A percentile compares a stretch with the other conserved stretches of the same genome.
Conservation (phyloP, 2,329 filamentous ascomycete genomes). For the Tolypocladium tropicale region DNA sequence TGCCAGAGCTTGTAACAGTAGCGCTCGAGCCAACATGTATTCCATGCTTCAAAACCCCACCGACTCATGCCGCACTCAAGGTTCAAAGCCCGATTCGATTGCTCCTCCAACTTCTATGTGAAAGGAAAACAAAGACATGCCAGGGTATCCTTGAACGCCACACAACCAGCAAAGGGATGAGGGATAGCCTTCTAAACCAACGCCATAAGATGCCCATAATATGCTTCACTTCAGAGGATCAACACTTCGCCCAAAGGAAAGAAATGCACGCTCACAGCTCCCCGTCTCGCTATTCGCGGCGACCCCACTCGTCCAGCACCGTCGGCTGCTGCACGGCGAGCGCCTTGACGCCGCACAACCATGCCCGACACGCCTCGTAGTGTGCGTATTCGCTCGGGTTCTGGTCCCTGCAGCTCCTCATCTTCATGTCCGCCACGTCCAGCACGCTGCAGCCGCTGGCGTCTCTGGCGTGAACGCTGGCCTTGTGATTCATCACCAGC, state of each 20-base stretch:
- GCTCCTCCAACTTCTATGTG: background rate
- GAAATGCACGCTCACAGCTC: background rate
- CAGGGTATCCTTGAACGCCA: background rate
- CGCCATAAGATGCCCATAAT: background rate
- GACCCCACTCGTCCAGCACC: constrained; percentile 29
- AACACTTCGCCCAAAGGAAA: background rate
- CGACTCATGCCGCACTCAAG: background rate
- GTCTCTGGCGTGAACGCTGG: constrained; percentile 37
- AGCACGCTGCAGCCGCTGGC: constrained; percentile 32
- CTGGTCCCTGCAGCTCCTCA: constrained; percentile 18
- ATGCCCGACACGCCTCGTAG: constrained; percentile 34
- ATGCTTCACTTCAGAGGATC: background rate
- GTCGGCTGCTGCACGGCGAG: constrained; percentile 27
- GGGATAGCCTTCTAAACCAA: background rate
- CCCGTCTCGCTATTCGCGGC: background rate
- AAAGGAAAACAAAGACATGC: background rate
- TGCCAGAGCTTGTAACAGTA: background rate
- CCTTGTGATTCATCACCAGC: constrained; percentile 33
- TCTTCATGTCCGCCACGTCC: constrained; percentile 32
- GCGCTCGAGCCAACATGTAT: background rate
- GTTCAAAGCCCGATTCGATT: too few relatives aligned
- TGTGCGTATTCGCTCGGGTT: constrained; percentile 26
- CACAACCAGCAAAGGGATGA: too few relatives aligned
- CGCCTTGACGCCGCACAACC: constrained; percentile 27
- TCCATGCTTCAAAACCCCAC: background rate